These are phyloP conservation scores for Naganishia albida DNA, from an alignment of 1,284 basidiomycete species.

Conservation along the genomic window DNA sequence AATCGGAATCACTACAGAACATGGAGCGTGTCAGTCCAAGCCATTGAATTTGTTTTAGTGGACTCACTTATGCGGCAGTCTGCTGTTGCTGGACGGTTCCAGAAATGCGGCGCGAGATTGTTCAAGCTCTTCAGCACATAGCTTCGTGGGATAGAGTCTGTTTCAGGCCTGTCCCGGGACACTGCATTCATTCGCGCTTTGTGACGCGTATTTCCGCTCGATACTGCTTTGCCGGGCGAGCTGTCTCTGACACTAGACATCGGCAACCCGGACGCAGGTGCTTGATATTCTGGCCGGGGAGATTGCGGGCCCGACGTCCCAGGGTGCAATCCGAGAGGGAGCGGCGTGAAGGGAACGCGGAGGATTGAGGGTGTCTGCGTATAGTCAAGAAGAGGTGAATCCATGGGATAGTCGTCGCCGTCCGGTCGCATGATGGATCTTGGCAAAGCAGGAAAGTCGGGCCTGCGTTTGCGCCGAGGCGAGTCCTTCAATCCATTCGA, in stretches of 20 bases:
- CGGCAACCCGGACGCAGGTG: background rate
- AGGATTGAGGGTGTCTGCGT: constrained; percentile 24
- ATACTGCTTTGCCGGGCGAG: background rate
- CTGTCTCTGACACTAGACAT: constrained; percentile 12
- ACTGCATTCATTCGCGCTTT: background rate
- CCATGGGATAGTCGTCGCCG: background rate
- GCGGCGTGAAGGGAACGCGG: constrained; percentile 15
- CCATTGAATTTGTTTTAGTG: too few relatives aligned
- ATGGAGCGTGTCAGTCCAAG: background rate
- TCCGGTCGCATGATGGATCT: background rate
- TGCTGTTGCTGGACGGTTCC: constrained; percentile 43
- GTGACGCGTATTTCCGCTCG: background rate
- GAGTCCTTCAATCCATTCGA: constrained; percentile 11
- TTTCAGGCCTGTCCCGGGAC: background rate
- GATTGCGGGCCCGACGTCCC: constrained; percentile 3
- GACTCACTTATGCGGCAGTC: constrained; percentile 50
- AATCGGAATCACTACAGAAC: constrained; percentile 36
- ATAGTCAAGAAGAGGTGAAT: constrained; percentile 8
- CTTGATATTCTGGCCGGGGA: background rate
- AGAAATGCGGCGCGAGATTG: constrained; percentile 44
- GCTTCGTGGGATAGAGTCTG: constrained; percentile 38
- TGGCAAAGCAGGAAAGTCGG: constrained; percentile 15
- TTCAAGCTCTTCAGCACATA: constrained; percentile 47
- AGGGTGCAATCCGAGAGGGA: background rate
- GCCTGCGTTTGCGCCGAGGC: constrained; percentile 14